Base-by-base conservation (phyloP, 2,329 filamentous ascomycete genomes). In the Cadophora luteo-olivacea region DNA sequence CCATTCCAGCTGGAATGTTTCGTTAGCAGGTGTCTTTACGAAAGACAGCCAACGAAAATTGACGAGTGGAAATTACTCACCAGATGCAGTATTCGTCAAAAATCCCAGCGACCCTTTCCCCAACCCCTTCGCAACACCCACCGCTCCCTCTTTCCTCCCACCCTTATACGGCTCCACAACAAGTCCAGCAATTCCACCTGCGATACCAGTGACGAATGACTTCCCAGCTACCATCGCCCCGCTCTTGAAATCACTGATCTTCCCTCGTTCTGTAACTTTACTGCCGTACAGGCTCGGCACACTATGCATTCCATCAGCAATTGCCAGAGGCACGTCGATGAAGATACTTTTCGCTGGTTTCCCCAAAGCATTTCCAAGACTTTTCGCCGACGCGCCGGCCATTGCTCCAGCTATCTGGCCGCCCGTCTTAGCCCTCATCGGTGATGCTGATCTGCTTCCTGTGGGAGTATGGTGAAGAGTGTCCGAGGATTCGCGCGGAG, bases 231-330 rank as follows among this genome's bases (percentile, higher is more conserved):
- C 89, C 68, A 85, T 88, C 33, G 97, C 79, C 0, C 94, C 94
- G 69, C 89, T 92, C 65, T 87, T 85, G 66, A 96, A 81, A 61
- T 89, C 91, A 0, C 91, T 93, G 5, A 97, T 91, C 72, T 91
- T 92, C 92, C 91, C 48, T 96, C 81, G 0, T 91, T 91, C 62
- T 96, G 80, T 57, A 91, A 92, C 71, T 97, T 90, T 77, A 94
- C 92, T 84, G 94, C 90, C 0, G 70, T 86, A 87, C 1, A 87
- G 77, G 36, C 82, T 82, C 2, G 85, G 85, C 12, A 83, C 82
- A 25, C 83, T 84, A 69, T 85, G 84, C 68, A 86, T 82, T 7
- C 85, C 85, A 68, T 86, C 83, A 0, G 84, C 54, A 14, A 61
- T 80, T 0, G 84, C 84, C 48, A 86, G 77, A 3, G 81, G 82